Evolutionary conservation across 1,284 basidiomycete genomes (phyloP).

Genomic region (Cystobasidium pallidum): DNA sequence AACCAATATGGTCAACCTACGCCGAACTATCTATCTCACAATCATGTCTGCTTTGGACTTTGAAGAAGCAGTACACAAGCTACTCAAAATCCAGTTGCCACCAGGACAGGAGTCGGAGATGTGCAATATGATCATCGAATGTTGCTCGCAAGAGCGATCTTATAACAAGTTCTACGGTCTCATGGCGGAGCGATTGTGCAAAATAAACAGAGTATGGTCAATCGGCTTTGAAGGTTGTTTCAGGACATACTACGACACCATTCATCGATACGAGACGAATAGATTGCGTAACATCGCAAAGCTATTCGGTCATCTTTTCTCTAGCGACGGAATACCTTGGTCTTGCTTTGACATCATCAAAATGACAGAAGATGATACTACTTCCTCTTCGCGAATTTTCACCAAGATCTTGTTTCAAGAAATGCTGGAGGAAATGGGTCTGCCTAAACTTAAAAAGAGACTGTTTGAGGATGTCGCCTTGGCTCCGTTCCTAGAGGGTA

Average conservation of each 20-base stretch:
- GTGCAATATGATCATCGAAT: slow-evolving; percentile 98
- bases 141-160: slow-evolving; percentile 98
- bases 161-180: slow-evolving; percentile 96
- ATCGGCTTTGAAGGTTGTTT: slow-evolving; percentile 88
- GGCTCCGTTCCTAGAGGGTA: slow-evolving; percentile 70
- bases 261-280: slow-evolving; percentile 98
- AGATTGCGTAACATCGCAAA: slow-evolving; percentile 94
- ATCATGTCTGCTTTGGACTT: slow-evolving; percentile 90
- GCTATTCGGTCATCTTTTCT: slow-evolving; percentile 89
- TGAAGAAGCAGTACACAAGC: slow-evolving; percentile 97
- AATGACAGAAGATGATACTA: slow-evolving; percentile 98
- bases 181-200: slow-evolving; percentile 93
- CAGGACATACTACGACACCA: slow-evolving; percentile 87
- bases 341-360: slow-evolving; percentile 78
- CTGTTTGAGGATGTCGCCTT: slow-evolving; percentile 83
- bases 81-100: slow-evolving; percentile 86
- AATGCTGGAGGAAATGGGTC: slow-evolving; percentile 88
- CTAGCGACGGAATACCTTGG: slow-evolving; percentile 88
- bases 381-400: slow-evolving; percentile 93
- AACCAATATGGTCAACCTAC: slow-evolving; percentile 92
- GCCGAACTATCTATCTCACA: slow-evolving; percentile 91
- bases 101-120: slow-evolving; percentile 96
- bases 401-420: slow-evolving; percentile 95
- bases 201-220: slow-evolving; percentile 91
- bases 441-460: slow-evolving; percentile 77